A percentile compares a stretch with the other conserved stretches of the same genome.
These are phyloP conservation scores for Wickerhamia fluorescens DNA, from an alignment of 805 yeast genomes.

Conservation along the genomic window DNA sequence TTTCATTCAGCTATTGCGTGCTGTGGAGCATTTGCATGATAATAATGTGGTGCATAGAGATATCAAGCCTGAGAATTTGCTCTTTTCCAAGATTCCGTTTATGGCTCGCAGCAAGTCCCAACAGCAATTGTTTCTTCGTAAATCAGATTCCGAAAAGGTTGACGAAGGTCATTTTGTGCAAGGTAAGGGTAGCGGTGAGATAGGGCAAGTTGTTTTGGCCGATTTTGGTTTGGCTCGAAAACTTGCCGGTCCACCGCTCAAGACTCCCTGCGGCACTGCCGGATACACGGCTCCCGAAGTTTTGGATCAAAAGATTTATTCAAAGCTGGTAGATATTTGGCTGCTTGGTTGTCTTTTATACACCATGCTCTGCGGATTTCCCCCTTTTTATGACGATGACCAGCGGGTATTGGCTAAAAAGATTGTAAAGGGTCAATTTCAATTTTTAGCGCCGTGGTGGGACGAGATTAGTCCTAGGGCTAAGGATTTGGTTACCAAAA, in stretches of 20 bases:
- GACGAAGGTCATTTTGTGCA: constrained; percentile 56
- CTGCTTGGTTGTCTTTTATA: constrained; percentile 66
- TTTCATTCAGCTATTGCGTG: constrained; percentile 62
- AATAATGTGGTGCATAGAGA: constrained; percentile 74
- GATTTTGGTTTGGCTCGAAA: constrained; percentile 67
- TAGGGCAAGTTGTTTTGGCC: constrained; percentile 58
- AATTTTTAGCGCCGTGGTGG: constrained; percentile 84
- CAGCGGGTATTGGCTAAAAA: constrained; percentile 55
- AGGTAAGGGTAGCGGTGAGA: constrained; percentile 55
- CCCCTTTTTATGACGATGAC: constrained; percentile 72
- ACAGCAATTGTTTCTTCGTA: constrained; percentile 31
- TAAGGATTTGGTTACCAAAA: constrained; percentile 56
- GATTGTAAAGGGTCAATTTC: constrained; percentile 64
- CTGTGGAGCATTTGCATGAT: constrained; percentile 60
- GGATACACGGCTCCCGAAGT: constrained; percentile 75
- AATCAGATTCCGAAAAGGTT: constrained; percentile 47
- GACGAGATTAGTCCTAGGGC: constrained; percentile 72
- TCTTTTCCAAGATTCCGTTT: constrained; percentile 51
- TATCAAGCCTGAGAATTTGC: constrained; percentile 73
- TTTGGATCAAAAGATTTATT: constrained; percentile 45
- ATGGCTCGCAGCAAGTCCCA: constrained; percentile 23
- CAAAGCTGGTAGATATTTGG: constrained; percentile 68
- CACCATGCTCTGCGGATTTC: constrained; percentile 65
- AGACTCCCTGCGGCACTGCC: constrained; percentile 72
- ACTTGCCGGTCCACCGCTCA: constrained; percentile 33